Evolutionary conservation across 257 asterid genomes (phyloP).

Genomic region (Gentiana dahurica): DNA sequence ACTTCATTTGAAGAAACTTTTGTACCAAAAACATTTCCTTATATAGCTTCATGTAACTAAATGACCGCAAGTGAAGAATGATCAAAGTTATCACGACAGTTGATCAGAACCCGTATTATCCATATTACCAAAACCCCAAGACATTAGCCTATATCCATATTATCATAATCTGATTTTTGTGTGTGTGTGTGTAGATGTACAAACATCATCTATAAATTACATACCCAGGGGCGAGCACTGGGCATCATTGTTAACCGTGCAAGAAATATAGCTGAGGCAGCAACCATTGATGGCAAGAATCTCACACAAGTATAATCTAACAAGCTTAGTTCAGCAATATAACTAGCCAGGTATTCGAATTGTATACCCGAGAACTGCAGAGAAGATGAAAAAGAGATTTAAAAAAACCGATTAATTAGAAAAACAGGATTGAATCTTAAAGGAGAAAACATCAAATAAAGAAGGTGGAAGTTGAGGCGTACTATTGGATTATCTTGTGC

Average conservation of each 20-base stretch:
- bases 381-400: conserved; percentile 6
- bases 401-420: not conserved
- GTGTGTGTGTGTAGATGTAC: not conserved
- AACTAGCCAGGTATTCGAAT: conserved; percentile 55
- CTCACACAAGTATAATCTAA: conserved; percentile 49
- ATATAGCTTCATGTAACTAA: too few species aligned
- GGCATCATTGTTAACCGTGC: conserved; percentile 50
- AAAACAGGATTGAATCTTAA: not conserved
- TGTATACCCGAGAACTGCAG: conserved; percentile 37
- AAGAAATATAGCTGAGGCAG: conserved; percentile 81
- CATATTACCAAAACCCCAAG: too few species aligned
- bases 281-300: conserved; percentile 67
- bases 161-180: not conserved
- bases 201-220: conserved; percentile 5
- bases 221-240: conserved; percentile 64
- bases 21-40: too few species aligned
- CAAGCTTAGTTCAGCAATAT: conserved; percentile 75
- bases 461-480: conserved; percentile 13
- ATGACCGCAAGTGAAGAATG: not conserved
- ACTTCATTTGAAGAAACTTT: too few species aligned
- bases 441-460: conserved; percentile 2
- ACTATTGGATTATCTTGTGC: conserved; percentile 52
- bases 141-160: not conserved
- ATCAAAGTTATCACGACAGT: too few species aligned
- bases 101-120: too few species aligned